Evolutionary conservation across 345 rosid genomes (phyloP), one percentile per base, ranked within the genome.

Genomic region (Boechera retrofracta): DNA sequence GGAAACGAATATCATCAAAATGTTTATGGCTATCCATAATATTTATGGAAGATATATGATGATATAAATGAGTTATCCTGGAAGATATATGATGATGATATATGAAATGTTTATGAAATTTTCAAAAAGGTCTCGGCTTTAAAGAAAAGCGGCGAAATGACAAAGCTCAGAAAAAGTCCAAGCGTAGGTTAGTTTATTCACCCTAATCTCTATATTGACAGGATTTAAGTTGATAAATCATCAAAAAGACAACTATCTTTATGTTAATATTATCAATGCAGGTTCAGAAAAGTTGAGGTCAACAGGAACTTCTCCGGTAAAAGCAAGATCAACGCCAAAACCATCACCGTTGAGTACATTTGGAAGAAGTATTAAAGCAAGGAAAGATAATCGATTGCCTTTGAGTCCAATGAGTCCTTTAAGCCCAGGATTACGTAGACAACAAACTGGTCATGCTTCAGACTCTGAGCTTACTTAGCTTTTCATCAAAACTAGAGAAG

Each of bases 401-500:
- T 53, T 72, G 54, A 77, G 83, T 80, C 77, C 81, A 63, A 60
- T 64, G 75, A 80, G 82, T 59, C 52, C 83, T 42, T 24, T 71
- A 44, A 79, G 70, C 68, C 79, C 79, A 28, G 60, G 67, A 42
- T 79, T 38, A 52, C 73, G 73, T 71, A 86, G 82, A 82, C 35
- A 47, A 39, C 72, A 5, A 5, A 47, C 81, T 24, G 83, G 82
- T 9, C 82, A 66, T 61, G 75, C 70, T 29, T 75, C 84, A 26
- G 87, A 83, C 56, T 81, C 82, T 47, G 79, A 79, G 67, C 76
- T 79, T 26, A 16, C 79, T 36, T 79, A 74, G 53, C 48, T 26
- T 72, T 72, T 68, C 45, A 49, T 59, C 68, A 11, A 58, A 66
- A 74, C 15, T 51, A 42, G 18, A 39, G 42, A 21, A 39, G 42